phyloP scores from a whole-genome alignment of 2,329 filamentous ascomycete genomes.

The Trichoderma polysporum region DNA sequence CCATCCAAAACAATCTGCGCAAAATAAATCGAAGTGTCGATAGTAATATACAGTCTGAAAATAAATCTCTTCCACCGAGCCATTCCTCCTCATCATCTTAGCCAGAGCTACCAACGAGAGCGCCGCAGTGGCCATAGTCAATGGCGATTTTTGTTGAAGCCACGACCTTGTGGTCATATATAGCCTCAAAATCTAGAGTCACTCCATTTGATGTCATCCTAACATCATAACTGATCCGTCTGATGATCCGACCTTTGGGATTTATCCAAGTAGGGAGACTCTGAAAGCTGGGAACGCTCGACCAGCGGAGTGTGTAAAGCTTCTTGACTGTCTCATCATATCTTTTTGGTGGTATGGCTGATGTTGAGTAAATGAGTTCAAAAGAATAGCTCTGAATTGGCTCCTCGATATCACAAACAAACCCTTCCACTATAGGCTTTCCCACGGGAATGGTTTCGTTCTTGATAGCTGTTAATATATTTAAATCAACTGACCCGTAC shows the following conservation, averaged over 20 bases:
- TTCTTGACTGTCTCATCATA: constrained; percentile 21
- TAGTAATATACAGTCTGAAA: rapidly evolving
- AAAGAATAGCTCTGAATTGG: neutral
- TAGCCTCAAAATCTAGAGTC: constrained; percentile 22
- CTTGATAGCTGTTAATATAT: neutral
- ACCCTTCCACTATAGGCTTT: neutral
- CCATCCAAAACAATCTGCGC: no score
- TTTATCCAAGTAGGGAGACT: constrained; percentile 15
- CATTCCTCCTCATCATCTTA: neutral
- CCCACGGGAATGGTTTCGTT: neutral
- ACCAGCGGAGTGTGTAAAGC: constrained; percentile 15
- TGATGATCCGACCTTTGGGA: neutral
- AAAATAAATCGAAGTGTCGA: neutral
- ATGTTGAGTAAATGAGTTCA: constrained; percentile 15
- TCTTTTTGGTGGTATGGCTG: neutral
- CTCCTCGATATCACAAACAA: constrained; percentile 13
- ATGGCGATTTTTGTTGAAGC: constrained; percentile 19
- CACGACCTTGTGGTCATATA: constrained; percentile 9
- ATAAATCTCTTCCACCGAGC: no score
- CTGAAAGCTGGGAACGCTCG: constrained; percentile 5
- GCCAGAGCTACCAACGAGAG: neutral
- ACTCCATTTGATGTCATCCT: constrained; percentile 20
- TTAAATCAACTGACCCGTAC: rapidly evolving
- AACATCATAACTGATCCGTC: constrained; percentile 2
- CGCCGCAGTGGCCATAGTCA: constrained; percentile 16